Conservation (phyloP, 805 yeast species). For the Yamadazyma endophytica region DNA sequence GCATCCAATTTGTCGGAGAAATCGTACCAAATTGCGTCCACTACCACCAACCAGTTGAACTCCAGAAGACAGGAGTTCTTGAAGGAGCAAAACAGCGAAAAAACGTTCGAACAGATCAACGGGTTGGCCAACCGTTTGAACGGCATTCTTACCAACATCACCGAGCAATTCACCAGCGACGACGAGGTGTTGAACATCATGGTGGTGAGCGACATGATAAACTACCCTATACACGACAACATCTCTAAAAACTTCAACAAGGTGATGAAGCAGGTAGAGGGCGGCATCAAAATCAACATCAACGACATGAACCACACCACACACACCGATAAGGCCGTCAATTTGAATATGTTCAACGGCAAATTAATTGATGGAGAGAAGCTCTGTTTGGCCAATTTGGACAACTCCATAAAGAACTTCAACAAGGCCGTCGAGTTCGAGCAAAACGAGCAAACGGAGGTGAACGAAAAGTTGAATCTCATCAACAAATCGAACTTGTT, state of each 20-base stretch:
- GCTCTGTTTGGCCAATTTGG: constrained; percentile 82
- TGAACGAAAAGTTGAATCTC: constrained; percentile 12
- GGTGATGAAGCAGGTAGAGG: constrained; percentile 74
- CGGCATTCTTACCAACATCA: constrained; percentile 32
- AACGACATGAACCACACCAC: constrained; percentile 41
- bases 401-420: constrained; percentile 55
- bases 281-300: constrained; percentile 62
- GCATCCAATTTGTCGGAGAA: constrained; percentile 47
- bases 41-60: constrained; percentile 37
- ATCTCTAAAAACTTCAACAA: constrained; percentile 53
- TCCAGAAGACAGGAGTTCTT: constrained; percentile 36
- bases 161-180: constrained; percentile 49
- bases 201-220: constrained; percentile 60
- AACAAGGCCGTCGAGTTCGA: constrained; percentile 16
- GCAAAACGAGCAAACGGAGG: constrained; percentile 14
- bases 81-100: constrained; percentile 13
- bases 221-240: constrained; percentile 42
- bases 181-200: constrained; percentile 39
- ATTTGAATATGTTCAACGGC: constrained; percentile 69
- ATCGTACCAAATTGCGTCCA: constrained; percentile 47
- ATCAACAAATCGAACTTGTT: constrained; percentile 57
- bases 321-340: constrained; percentile 26
- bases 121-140: constrained; percentile 27
- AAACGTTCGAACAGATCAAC: constrained; percentile 22
- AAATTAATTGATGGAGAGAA: constrained; percentile 82